These are phyloP conservation scores for Oryza nivara DNA, from an alignment of 176 grass and related monocot genomes.

Conservation along the genomic window DNA sequence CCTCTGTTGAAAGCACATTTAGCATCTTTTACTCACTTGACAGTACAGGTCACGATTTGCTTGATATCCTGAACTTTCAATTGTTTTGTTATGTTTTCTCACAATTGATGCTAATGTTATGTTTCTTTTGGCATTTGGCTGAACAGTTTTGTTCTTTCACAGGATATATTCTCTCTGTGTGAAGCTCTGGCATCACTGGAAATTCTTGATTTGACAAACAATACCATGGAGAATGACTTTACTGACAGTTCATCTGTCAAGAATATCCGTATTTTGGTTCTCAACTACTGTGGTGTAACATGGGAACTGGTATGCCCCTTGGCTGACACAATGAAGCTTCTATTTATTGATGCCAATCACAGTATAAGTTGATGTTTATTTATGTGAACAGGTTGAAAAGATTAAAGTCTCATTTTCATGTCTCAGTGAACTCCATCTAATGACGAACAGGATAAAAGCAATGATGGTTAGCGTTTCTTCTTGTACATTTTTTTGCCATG, in stretches of 20 bases:
- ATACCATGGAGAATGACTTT: slow-evolving; percentile 70
- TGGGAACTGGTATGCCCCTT: slow-evolving; percentile 72
- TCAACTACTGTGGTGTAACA: slow-evolving; percentile 72
- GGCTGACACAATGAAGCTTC: slow-evolving; percentile 12
- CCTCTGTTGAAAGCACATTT: not conserved
- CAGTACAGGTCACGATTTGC: not conserved
- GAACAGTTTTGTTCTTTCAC: slow-evolving; percentile 28
- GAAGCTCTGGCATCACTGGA: slow-evolving; percentile 75
- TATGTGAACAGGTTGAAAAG: slow-evolving; percentile 75
- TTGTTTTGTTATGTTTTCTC: not conserved
- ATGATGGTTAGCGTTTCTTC: slow-evolving; percentile 61
- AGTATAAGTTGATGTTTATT: slow-evolving; percentile 32
- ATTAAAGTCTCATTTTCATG: slow-evolving; percentile 59
- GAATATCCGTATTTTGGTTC: slow-evolving; percentile 73
- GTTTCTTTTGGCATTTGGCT: not conserved
- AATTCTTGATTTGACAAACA: slow-evolving; percentile 92
- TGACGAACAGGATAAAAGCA: slow-evolving; percentile 70
- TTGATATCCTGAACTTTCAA: not conserved
- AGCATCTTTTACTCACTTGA: not conserved
- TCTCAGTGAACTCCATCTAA: slow-evolving; percentile 81
- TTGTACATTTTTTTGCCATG: not conserved
- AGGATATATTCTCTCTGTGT: slow-evolving; percentile 85
- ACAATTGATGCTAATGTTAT: not conserved
- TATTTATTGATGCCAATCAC: slow-evolving; percentile 8
- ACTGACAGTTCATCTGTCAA: slow-evolving; percentile 50